A percentile compares a stretch with the other conserved stretches of the same genome.
Evolutionary conservation across 371 early-diverging fungal genomes (phyloP).

Genomic region (Amoeboaphelidium protococcarum): DNA sequence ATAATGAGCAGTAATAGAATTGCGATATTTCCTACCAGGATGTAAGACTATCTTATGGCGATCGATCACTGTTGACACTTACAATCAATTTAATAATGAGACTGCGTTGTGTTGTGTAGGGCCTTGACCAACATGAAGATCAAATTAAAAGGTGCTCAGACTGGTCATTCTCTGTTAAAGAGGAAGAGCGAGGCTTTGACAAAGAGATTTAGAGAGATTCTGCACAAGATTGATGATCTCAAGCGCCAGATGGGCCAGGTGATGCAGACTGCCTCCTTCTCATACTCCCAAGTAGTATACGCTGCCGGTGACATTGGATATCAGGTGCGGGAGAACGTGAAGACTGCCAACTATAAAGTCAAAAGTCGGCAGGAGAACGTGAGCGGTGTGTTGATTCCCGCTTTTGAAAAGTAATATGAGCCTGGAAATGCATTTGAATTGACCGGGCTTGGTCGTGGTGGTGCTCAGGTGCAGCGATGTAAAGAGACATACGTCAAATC

Average conservation of each 20-base stretch:
- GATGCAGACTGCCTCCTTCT: conserved; percentile 91
- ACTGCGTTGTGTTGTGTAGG: too few species aligned
- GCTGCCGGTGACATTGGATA: conserved; percentile 89
- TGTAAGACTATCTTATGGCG: too few species aligned
- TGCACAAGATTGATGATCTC: conserved; percentile 80
- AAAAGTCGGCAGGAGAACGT: conserved; percentile 72
- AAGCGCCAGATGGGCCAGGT: conserved; percentile 83
- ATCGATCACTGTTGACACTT: too few species aligned
- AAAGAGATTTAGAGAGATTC: conserved; percentile 74
- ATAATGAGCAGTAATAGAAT: too few species aligned
- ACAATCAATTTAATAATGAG: too few species aligned
- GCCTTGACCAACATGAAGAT: conserved; percentile 77
- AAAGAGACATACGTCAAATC: conserved; percentile 82
- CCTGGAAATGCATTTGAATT: conserved; percentile 74
- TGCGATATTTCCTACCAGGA: conserved; percentile 3
- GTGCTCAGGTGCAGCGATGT: conserved; percentile 81
- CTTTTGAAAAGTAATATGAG: conserved; percentile 59
- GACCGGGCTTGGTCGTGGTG: conserved; percentile 90
- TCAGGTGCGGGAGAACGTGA: conserved; percentile 76
- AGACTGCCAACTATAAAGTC: conserved; percentile 66
- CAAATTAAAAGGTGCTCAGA: conserved; percentile 90
- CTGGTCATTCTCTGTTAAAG: conserved; percentile 70
- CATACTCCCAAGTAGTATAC: conserved; percentile 91
- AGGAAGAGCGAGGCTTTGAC: conserved; percentile 74
- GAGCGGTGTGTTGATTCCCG: conserved; percentile 83